Evolutionary conservation across 805 yeast species (phyloP).

Genomic region (Myxozyma mucilagina): DNA sequence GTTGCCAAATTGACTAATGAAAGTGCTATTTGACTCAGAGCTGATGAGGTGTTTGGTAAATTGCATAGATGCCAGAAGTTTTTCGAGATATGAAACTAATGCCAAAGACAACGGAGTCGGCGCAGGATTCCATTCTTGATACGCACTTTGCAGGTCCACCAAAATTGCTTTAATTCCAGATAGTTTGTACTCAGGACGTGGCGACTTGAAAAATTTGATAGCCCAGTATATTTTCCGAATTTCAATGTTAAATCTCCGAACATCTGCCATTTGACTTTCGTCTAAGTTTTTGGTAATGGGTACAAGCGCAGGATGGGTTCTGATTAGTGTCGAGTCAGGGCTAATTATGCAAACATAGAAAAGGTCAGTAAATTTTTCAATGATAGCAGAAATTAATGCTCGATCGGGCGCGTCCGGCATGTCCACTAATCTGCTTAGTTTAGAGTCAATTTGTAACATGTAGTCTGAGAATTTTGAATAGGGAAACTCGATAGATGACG

Average conservation of each 20-base stretch:
- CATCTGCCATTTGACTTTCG: background rate
- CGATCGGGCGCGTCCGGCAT: constrained; percentile 16
- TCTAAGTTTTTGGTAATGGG: constrained; percentile 11
- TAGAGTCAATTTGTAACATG: constrained; percentile 4
- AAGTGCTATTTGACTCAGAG: constrained; percentile 17
- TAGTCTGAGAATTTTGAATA: background rate
- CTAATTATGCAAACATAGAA: constrained; percentile 10
- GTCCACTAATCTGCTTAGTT: constrained; percentile 5
- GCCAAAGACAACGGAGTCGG: background rate
- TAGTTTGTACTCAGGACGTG: constrained; percentile 23
- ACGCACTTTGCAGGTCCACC: constrained; percentile 9
- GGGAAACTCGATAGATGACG: constrained; percentile 5
- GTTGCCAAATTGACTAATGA: constrained; percentile 21
- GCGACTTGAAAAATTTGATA: constrained; percentile 13
- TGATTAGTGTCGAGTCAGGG: background rate
- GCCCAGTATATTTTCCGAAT: constrained; percentile 24
- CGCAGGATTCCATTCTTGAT: constrained; percentile 6
- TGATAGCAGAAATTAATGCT: background rate
- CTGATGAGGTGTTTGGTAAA: constrained; percentile 22
- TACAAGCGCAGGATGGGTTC: constrained; percentile 14
- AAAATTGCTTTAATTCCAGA: constrained; percentile 17
- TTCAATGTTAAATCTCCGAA: constrained; percentile 1
- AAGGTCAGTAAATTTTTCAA: constrained; percentile 8
- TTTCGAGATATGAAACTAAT: background rate
- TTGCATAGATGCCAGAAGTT: background rate